Evolutionary conservation across 768 basidiomycete genomes (phyloP).

Genomic region (Kwoniella sp.): DNA sequence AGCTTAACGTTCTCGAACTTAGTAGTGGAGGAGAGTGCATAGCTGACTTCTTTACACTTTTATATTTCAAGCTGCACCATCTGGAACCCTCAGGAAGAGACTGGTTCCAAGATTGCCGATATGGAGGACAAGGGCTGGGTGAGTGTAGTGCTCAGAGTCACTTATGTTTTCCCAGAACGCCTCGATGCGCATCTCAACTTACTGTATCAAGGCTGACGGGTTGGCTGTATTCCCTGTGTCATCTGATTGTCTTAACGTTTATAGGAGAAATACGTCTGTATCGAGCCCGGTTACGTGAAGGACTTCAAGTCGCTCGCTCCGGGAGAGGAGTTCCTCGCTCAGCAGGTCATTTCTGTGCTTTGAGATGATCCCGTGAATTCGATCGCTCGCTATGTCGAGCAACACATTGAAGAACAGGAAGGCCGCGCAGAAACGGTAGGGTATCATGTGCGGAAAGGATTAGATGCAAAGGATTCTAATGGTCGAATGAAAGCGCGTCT

Average conservation of each 20-base stretch:
- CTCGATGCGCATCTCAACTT: neutral
- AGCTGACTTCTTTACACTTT: neutral
- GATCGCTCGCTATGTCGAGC: neutral
- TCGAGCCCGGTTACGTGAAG: conserved; percentile 84
- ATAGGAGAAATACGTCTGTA: conserved; percentile 83
- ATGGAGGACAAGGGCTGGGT: conserved; percentile 90
- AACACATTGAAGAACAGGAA: neutral
- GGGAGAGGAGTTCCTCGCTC: conserved; percentile 74
- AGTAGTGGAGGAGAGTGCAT: neutral
- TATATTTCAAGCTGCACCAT: conserved; percentile 61
- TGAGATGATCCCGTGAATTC: neutral
- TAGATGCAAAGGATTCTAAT: neutral
- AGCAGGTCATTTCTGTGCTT: conserved; percentile 63
- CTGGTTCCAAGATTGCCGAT: conserved; percentile 74
- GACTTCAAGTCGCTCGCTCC: conserved; percentile 68
- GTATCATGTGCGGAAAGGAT: neutral
- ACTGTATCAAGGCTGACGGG: neutral
- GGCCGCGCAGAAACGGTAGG: neutral
- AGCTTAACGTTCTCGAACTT: conserved; percentile 65
- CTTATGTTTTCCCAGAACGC: too few species aligned
- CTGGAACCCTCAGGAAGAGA: conserved; percentile 84
- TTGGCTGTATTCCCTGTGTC: neutral
- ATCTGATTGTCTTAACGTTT: neutral
- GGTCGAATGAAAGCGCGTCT: neutral
- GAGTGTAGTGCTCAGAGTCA: too few species aligned